phyloP scores from a whole-genome alignment of 1,139 yeast species.

The Blastobotrys persicus region DNA sequence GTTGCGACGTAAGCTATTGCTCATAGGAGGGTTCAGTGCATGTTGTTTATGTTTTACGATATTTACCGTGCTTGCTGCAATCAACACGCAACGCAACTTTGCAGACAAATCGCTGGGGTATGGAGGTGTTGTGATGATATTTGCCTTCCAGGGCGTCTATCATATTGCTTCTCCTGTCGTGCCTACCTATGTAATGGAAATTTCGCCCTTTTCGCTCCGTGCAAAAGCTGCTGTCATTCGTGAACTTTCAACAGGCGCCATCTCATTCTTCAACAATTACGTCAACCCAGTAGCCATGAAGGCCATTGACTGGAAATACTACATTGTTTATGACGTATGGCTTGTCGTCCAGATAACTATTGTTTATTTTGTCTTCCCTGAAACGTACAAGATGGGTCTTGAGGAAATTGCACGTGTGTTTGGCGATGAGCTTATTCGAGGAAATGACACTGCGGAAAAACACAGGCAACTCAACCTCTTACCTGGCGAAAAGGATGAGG shows the following conservation, averaged over 20 bases:
- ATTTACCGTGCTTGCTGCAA: conserved; percentile 30
- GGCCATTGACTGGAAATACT: conserved; percentile 39
- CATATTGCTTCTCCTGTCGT: conserved; percentile 28
- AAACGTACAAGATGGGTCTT: conserved; percentile 81
- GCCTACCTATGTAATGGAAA: conserved; percentile 54
- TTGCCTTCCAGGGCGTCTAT: conserved; percentile 20
- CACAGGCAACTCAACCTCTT: conserved; percentile 3
- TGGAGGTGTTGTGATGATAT: conserved; percentile 24
- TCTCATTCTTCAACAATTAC: conserved; percentile 45
- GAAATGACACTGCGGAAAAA: conserved; percentile 4
- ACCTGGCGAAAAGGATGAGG: conserved; percentile 3
- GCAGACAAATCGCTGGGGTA: conserved; percentile 18
- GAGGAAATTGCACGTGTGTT: conserved; percentile 63
- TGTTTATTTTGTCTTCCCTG: conserved; percentile 85
- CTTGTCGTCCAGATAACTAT: conserved; percentile 32
- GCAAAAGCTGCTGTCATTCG: conserved; percentile 51
- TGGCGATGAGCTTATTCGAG: conserved; percentile 27
- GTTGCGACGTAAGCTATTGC: conserved; percentile 39
- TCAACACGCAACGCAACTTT: conserved; percentile 24
- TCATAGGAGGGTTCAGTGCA: conserved; percentile 33
- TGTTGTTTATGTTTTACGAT: conserved; percentile 25
- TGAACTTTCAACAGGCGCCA: conserved; percentile 49
- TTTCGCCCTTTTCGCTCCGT: conserved; percentile 58
- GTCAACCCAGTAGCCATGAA: conserved; percentile 43
- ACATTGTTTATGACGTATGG: conserved; percentile 35